Evolutionary conservation across 306 rosid species (phyloP).

Genomic region (Glycine tomentella): DNA sequence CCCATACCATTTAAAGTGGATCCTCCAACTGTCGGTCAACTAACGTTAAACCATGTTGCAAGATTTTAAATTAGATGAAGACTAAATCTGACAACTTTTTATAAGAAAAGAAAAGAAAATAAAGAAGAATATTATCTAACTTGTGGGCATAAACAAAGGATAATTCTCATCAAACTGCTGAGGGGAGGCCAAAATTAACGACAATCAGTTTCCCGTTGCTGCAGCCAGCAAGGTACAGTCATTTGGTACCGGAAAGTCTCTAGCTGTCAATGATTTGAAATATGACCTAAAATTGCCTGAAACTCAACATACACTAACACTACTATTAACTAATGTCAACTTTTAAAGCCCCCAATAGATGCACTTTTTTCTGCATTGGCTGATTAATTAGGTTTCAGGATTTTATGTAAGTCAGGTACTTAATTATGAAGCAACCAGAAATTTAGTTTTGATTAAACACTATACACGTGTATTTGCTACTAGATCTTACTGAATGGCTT

Average conservation of each 20-base stretch:
- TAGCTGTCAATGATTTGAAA: constrained; percentile 17
- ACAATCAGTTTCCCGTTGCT: constrained; percentile 13
- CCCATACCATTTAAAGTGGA: no score
- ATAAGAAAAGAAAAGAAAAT: no score
- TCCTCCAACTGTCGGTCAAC: no score
- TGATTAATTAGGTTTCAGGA: no score
- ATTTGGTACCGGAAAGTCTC: not conserved
- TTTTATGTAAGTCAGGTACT: not conserved
- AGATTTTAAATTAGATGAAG: no score
- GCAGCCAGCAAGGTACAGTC: not conserved
- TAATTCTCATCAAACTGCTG: not conserved
- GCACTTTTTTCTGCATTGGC: no score
- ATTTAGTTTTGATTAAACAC: no score
- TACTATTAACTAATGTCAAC: constrained; percentile 3
- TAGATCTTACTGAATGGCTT: not conserved
- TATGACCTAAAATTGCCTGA: constrained; percentile 18
- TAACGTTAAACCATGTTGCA: no score
- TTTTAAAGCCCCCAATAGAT: no score
- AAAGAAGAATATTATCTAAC: no score
- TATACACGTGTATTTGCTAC: not conserved
- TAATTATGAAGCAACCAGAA: not conserved
- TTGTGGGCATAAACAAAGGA: no score
- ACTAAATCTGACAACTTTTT: no score
- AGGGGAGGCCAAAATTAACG: not conserved
- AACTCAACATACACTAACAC: not conserved